phyloP scores from a whole-genome alignment of 1,139 yeast genomes.

The Diutina mesorugosa region DNA sequence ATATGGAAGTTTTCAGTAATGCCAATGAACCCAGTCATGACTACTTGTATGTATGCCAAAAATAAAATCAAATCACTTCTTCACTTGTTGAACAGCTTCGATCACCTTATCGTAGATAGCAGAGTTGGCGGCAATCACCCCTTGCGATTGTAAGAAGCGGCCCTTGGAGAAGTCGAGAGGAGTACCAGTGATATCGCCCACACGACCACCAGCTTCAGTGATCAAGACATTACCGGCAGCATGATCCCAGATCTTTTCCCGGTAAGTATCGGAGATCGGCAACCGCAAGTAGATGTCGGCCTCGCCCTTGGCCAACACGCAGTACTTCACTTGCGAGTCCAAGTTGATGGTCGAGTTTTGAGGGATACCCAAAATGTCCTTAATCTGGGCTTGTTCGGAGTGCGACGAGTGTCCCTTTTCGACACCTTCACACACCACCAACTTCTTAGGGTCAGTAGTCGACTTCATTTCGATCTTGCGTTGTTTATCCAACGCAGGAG shows the following conservation, averaged over 20 bases:
- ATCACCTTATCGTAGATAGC: conserved; percentile 52
- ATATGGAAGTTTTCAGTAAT: not conserved
- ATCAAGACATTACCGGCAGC: conserved; percentile 89
- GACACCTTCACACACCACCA: conserved; percentile 88
- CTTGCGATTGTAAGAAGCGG: conserved; percentile 67
- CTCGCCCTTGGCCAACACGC: conserved; percentile 79
- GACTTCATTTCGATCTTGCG: conserved; percentile 30
- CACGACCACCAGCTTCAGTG: conserved; percentile 83
- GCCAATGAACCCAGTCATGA: not conserved
- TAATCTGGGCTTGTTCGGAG: conserved; percentile 71
- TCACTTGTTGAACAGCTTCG: conserved; percentile 31
- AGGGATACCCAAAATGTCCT: conserved; percentile 38
- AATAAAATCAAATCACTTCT: not conserved
- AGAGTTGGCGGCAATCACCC: conserved; percentile 80
- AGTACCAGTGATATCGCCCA: conserved; percentile 71
- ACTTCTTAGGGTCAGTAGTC: conserved; percentile 25
- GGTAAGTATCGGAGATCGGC: conserved; percentile 63
- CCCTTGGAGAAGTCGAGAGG: conserved; percentile 79
- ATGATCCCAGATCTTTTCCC: conserved; percentile 98
- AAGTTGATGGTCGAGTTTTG: conserved; percentile 44
- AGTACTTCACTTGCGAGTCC: conserved; percentile 94
- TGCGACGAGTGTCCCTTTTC: conserved; percentile 94
- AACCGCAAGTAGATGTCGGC: conserved; percentile 87
- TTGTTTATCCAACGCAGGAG: conserved; percentile 25
- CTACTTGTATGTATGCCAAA: not conserved